Conservation (phyloP, 2,329 filamentous ascomycete genomes). For the Ceratocystis smalleyi region DNA sequence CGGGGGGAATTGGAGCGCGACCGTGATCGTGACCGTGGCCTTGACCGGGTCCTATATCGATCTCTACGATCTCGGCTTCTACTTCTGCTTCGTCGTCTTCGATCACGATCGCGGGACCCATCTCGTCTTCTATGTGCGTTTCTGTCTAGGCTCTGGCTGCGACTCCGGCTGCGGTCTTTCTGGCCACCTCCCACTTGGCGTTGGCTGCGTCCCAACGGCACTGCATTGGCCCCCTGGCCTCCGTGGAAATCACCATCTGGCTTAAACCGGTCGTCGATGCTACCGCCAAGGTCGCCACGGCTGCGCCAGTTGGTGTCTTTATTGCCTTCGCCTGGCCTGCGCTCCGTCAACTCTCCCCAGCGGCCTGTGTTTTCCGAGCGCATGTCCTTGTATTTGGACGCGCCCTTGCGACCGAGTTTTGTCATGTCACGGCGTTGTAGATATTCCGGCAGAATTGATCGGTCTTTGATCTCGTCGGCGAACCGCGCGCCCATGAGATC, state of each 20-base stretch:
- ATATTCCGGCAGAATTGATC: slow-evolving; percentile 73
- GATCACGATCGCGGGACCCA: slow-evolving; percentile 22
- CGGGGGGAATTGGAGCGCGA: slow-evolving; percentile 19
- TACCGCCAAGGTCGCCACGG: slow-evolving; percentile 23
- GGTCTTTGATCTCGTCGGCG: slow-evolving; percentile 67
- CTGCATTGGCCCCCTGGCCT: slow-evolving; percentile 52
- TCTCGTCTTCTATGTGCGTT: slow-evolving; percentile 20
- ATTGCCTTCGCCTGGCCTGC: slow-evolving; percentile 30
- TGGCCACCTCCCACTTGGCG: slow-evolving; percentile 29
- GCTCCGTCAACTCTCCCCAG: slow-evolving; percentile 51
- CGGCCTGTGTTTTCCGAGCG: slow-evolving; percentile 77
- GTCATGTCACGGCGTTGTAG: slow-evolving; percentile 90
- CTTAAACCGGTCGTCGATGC: slow-evolving; percentile 50
- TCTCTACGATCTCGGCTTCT: slow-evolving; percentile 24
- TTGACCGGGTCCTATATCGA: slow-evolving; percentile 22
- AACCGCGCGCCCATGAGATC: slow-evolving; percentile 78
- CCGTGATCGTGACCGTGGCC: slow-evolving; percentile 24
- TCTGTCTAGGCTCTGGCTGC: not conserved
- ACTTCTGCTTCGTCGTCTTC: slow-evolving; percentile 15
- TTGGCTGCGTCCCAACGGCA: slow-evolving; percentile 44
- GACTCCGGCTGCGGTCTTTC: slow-evolving; percentile 12
- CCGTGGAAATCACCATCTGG: slow-evolving; percentile 40
- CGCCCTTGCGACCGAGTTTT: slow-evolving; percentile 80
- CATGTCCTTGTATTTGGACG: slow-evolving; percentile 79
- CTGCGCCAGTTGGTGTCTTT: slow-evolving; percentile 19